Base-by-base conservation (phyloP, 805 yeast genomes). In the Starmerella roubikii region DNA sequence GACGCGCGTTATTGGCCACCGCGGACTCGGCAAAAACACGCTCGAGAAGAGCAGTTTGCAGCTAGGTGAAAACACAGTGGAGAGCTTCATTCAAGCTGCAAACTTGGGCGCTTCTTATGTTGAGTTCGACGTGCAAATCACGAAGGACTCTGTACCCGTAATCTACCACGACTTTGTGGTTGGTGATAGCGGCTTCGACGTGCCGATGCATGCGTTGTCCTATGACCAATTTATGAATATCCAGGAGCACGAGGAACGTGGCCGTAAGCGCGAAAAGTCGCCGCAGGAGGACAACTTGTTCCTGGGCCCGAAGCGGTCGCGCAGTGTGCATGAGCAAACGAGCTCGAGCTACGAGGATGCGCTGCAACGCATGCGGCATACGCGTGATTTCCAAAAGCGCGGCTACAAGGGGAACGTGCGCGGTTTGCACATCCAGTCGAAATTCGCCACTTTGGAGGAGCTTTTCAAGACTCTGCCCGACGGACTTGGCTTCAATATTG, bases 21-120 rank as follows among this genome's bases (percentile, higher is more conserved):
- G 97, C 53, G 97, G 97, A 4, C 65, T 84, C 47, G 97, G 97
- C 49, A 86, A 85, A 64, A 88, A 88, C 60, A 68, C 71, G 37
- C 68, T 75, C 41, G 69, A 70, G 31, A 69, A 77, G 34, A 76
- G 73, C 45, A 80, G 94, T 3, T 67, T 88, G 53, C 97, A 88
- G 59, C 67, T 88, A 44, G 97, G 97, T 30, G 97, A 88, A 54
- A 88, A 88, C 57, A 88, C 97, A 0, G 79, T 88, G 17, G 95
- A 88, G 52, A 81, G 94, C 0, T 88, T 88, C 52, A 80, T 88
- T 54, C 93, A 94, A 11, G 97, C 97, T 0, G 94, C 96, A 0
- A 84, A 93, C 2, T 64, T 88, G 48, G 97, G 97, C 30, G 97
- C 97, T 1, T 78, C 93, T 2, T 88, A 88, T 54, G 96, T 88